Conservation (phyloP, 805 yeast genomes). For the Suhomyces emberorum region DNA sequence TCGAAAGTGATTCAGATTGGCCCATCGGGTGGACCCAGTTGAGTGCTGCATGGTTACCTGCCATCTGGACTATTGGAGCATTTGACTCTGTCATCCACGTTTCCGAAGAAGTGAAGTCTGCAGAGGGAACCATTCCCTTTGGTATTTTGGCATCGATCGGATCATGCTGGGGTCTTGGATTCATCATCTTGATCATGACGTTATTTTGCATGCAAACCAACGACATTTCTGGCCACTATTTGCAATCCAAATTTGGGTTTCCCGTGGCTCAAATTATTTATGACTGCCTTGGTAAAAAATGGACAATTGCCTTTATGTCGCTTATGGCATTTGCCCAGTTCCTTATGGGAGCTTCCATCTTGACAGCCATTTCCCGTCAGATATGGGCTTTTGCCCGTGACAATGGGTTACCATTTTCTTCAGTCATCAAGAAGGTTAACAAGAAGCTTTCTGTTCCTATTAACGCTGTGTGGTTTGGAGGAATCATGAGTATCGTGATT, state of each 20-base stretch:
- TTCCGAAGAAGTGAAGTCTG: slow-evolving; percentile 41
- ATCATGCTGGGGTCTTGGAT: slow-evolving; percentile 26
- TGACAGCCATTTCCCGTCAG: slow-evolving; percentile 40
- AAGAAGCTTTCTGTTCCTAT: slow-evolving; percentile 38
- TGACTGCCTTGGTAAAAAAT: slow-evolving; percentile 35
- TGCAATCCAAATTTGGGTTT: slow-evolving; percentile 30
- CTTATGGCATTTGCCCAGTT: slow-evolving; percentile 33
- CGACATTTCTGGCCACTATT: slow-evolving; percentile 21
- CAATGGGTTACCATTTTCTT: slow-evolving; percentile 40
- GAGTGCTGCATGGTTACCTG: slow-evolving; percentile 31
- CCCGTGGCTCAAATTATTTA: slow-evolving; percentile 40
- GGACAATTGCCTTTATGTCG: slow-evolving; percentile 33
- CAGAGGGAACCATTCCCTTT: slow-evolving; percentile 38
- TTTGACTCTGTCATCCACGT: slow-evolving; percentile 41
- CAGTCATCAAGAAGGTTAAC: slow-evolving; percentile 33
- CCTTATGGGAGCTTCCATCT: slow-evolving; percentile 31
- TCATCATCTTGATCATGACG: slow-evolving; percentile 37
- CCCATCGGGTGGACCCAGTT: slow-evolving; percentile 23
- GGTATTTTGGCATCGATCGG: slow-evolving; percentile 37
- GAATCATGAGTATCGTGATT: slow-evolving; percentile 30
- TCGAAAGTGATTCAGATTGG: slow-evolving; percentile 28
- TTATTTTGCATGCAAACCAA: slow-evolving; percentile 35
- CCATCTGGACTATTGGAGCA: slow-evolving; percentile 38
- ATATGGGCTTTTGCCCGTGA: slow-evolving; percentile 44
- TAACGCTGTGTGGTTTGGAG: slow-evolving; percentile 38